Base-by-base conservation (phyloP, 2,329 filamentous ascomycete species). In the Sphaerostilbella broomeana region DNA sequence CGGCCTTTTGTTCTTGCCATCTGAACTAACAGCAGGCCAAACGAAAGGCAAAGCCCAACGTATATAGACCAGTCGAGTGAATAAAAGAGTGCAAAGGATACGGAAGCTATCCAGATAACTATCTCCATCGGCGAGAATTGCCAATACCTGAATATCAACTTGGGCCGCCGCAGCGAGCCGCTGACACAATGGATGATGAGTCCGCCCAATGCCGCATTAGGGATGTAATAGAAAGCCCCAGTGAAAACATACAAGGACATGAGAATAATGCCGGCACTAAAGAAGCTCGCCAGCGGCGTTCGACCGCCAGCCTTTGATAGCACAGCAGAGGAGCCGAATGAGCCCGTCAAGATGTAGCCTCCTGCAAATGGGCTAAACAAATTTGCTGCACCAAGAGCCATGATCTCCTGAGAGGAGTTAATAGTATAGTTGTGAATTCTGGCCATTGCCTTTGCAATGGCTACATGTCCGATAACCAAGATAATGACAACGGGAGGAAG, bases 131-230 rank as follows among this genome's bases (percentile, higher is more conserved):
- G 85, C 0, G 82, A 84, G 0, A 86, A 74, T 28, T 76, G 72
- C 84, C 84, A 89, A 63, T 86, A 89, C 44, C 82, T 78, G 61
- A 85, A 86, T 2, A 89, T 70, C 0, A 77, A 80, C 49, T 81
- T 81, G 1, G 84, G 84, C 1, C 81, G 77, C 0, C 82, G 82
- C 51, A 89, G 77, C 32, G 89, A 64, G 52, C 89, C 84, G 49
- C 78, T 79, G 1, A 92, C 85, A 3, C 85, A 86, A 58, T 92
- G 86, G 46, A 92, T 88, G 51, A 92, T 90, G 50, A 92, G 75
- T 17, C 77, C 86, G 1, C 84, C 72, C 5, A 92, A 70, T 1
- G 77, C 72, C 2, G 84, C 73, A 40, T 72, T 79, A 0, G 86
- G 84, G 40, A 92, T 90, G 59, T 84, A 90, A 67, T 77, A 88